A percentile compares a stretch with the other conserved stretches of the same genome.
phyloP scores from a whole-genome alignment of 768 basidiomycete species.

The Pluteus cervinus region DNA sequence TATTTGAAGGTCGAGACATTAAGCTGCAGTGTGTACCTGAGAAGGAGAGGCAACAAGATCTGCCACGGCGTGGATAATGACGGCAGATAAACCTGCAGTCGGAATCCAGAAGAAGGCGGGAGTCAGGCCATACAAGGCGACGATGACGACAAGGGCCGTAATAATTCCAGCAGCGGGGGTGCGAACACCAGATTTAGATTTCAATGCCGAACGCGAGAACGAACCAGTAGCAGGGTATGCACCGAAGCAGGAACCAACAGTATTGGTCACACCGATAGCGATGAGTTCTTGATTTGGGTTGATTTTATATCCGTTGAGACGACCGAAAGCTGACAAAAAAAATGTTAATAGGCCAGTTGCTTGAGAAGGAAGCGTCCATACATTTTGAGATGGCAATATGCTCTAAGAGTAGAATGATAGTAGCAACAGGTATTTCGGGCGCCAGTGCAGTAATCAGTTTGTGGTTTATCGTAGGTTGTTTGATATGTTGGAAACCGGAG shows the following conservation, averaged over 20 bases:
- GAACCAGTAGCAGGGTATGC: slow-evolving; percentile 98
- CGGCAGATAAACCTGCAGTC: slow-evolving; percentile 74
- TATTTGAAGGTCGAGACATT: neutral
- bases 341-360: neutral
- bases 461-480: slow-evolving; percentile 30
- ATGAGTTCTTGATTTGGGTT: slow-evolving; percentile 93
- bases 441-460: slow-evolving; percentile 62
- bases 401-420: slow-evolving; percentile 86
- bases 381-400: slow-evolving; percentile 98
- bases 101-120: slow-evolving; percentile 91
- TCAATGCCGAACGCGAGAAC: slow-evolving; percentile 96
- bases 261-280: slow-evolving; percentile 96
- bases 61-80: slow-evolving; percentile 91
- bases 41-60: slow-evolving; percentile 82
- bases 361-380: slow-evolving; percentile 31
- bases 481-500: slow-evolving; percentile 67
- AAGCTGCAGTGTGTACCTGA: slow-evolving; percentile 27
- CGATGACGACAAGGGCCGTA: slow-evolving; percentile 83
- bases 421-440: slow-evolving; percentile 74
- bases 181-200: slow-evolving; percentile 95
- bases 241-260: slow-evolving; percentile 80
- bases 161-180: slow-evolving; percentile 87
- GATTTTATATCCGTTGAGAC: slow-evolving; percentile 92
- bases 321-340: slow-evolving; percentile 70
- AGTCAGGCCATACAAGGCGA: slow-evolving; percentile 92